Evolutionary conservation across 73 alveolate species (phyloP), one percentile per base, ranked within the genome.

Genomic region (Paramecium primaurelia): DNA sequence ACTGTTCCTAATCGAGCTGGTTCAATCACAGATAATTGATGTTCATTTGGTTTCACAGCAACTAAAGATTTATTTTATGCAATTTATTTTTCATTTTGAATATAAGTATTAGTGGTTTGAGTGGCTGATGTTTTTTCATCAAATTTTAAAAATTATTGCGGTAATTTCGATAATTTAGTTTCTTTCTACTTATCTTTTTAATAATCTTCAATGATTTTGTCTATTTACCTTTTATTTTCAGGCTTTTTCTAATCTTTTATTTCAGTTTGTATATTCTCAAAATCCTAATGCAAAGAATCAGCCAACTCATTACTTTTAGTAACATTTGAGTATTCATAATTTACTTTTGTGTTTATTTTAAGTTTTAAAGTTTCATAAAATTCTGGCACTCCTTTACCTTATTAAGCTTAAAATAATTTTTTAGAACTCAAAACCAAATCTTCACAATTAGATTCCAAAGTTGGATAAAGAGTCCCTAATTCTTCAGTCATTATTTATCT

Each of bases 1-100:
- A 83, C 94, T 28, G 94, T 47, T 42, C 94, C 94, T 45, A 89
- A 47, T 89, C 94, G 71, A 30, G 88, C 94, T 64, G 94, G 86
- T 34, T 89, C 94, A 40, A 89, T 54, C 12, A 89, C 94, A 36
- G 86, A 77, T 64, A 77, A 77, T 89, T 83, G 30, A 25, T 59
- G 38, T 25, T 64, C 45, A 89, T 89, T 71, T 16, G 71, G 49
- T 14, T 89, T 75, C 1, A 59, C 30, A 22, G 94, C 47, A 22
- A 89, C 68, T 45, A 71, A 47, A 9, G 75, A 47, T 45, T 71
- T 45, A 51, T 69, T 30, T 59, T 69, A 22, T 7, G 54, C 51
- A 30, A 69, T 25, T 89, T 64, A 47, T 47, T 45, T 60, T 4
- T 83, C 88, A 71, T 89, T 34, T 36, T 64, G 22, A 40, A 89